Conservation (phyloP, 2,329 filamentous ascomycete species). For the Emergomyces orientalis region DNA sequence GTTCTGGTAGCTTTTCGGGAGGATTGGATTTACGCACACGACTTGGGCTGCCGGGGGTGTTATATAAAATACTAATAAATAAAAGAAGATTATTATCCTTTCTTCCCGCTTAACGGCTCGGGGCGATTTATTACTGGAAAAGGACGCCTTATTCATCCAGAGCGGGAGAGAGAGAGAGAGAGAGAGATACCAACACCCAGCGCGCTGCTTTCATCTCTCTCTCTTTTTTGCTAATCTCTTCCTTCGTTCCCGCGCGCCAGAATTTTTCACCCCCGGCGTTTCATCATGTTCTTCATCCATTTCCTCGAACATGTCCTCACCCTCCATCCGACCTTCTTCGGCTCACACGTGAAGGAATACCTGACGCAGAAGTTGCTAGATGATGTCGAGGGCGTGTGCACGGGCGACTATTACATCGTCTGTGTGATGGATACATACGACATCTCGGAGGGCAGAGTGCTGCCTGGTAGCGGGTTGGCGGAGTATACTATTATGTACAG, state of each 20-base stretch:
- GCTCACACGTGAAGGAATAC: constrained; percentile 82
- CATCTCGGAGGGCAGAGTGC: constrained; percentile 84
- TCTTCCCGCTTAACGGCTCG: neutral
- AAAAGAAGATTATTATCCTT: neutral
- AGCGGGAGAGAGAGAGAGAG: neutral
- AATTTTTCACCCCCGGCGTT: neutral
- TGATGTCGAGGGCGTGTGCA: constrained; percentile 91
- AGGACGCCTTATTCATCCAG: neutral
- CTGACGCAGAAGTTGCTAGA: constrained; percentile 81
- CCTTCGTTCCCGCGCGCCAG: constrained; percentile 1
- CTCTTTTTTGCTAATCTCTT: neutral
- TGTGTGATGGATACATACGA: constrained; percentile 96
- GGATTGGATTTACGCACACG: neutral
- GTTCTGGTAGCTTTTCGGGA: neutral
- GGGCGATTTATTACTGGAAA: neutral
- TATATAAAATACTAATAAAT: too few relatives aligned
- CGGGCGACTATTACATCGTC: constrained; percentile 93
- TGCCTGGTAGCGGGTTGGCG: constrained; percentile 82
- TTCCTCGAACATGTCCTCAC: constrained; percentile 92
- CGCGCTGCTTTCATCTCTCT: neutral
- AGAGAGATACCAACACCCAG: neutral
- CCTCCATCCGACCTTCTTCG: constrained; percentile 94
- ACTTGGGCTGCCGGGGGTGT: neutral
- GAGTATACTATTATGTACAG: constrained; percentile 94
- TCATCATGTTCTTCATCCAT: constrained; percentile 91